These are phyloP conservation scores for Alternaria triticina DNA, from an alignment of 2,329 filamentous ascomycete genomes.

Conservation along the genomic window DNA sequence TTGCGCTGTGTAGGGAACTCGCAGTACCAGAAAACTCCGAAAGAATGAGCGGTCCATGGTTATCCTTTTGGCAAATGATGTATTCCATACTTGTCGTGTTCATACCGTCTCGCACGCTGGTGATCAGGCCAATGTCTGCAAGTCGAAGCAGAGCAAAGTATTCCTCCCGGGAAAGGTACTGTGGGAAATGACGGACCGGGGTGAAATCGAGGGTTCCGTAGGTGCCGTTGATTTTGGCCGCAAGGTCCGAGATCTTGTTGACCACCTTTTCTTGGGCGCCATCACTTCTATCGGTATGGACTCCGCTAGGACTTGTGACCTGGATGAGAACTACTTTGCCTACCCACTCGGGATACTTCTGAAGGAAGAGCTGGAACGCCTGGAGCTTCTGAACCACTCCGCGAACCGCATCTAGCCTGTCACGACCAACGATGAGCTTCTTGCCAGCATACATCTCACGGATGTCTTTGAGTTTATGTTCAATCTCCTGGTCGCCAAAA, in stretches of 20 bases:
- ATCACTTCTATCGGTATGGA: conserved; percentile 74
- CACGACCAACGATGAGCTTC: conserved; percentile 93
- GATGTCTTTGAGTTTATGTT: conserved; percentile 74
- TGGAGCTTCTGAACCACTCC: conserved; percentile 96
- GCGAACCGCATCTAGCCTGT: conserved; percentile 89
- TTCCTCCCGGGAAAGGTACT: conserved; percentile 87
- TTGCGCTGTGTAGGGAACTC: conserved; percentile 80
- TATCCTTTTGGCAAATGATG: conserved; percentile 87
- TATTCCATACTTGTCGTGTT: conserved; percentile 97
- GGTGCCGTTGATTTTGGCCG: conserved; percentile 87
- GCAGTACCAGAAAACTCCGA: conserved; percentile 97
- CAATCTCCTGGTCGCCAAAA: conserved; percentile 72
- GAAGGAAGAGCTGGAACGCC: conserved; percentile 90
- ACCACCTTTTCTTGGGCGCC: conserved; percentile 80
- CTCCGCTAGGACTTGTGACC: conserved; percentile 85
- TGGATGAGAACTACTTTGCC: conserved; percentile 93
- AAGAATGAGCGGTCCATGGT: conserved; percentile 85
- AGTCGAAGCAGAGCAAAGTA: conserved; percentile 93
- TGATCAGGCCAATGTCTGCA: conserved; percentile 91
- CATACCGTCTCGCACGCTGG: conserved; percentile 95
- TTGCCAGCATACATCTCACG: conserved; percentile 82
- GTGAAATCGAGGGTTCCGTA: conserved; percentile 89
- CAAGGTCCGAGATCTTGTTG: conserved; percentile 87
- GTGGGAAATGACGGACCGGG: conserved; percentile 92
- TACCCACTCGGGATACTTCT: conserved; percentile 88